Evolutionary conservation across 2,329 filamentous ascomycete genomes (phyloP), one percentile per base, ranked within the genome.

Genomic region (Aspergillus sp.): DNA sequence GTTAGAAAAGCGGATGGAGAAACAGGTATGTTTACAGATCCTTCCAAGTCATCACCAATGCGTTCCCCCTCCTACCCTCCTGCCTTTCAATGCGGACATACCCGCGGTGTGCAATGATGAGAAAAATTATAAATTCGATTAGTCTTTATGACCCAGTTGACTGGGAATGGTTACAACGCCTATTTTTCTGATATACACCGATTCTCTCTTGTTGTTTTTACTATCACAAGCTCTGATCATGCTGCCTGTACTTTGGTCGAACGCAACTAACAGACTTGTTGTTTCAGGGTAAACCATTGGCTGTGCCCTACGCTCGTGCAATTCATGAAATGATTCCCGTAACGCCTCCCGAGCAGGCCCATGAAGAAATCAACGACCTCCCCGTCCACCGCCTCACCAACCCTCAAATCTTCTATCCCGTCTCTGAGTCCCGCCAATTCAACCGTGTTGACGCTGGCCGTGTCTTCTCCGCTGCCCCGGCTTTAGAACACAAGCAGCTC

Each of bases 141-240:
- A 97, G 94, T 98, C 94, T 96, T 96, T 84, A 97, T 96, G 93
- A 98, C 93, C 88, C 78, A 70, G 66, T 64, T 66, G 11, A 58
- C 68, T 67, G 72, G 72, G 72, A 87, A 75, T 97, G 79, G 70
- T 77, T 77, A 76, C 70, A 85, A 84, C 88, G 86, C 89, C 86
- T 68, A 66, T 62, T 67, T 39, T 47, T n/a, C 13, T 54, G 36
- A 50, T 51, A 42, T 38, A 25, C 30, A 17, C 41, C 56, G 55
- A 25, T 19, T 10, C 27, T 56, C 2, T 27, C 11, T 27, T 27
- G 7, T 27, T 48, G 13, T 50, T 36, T 30, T 47, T 42, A 25
- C 25, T 32, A 21, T 30, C 23, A 44, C 5, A 32, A 36, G n/a
- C 17, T 36, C 23, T 55, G 23, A 36, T 30, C 11, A 54, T 48